phyloP scores from a whole-genome alignment of 2,329 filamentous ascomycete genomes.

The Talaromyces funiculosus region DNA sequence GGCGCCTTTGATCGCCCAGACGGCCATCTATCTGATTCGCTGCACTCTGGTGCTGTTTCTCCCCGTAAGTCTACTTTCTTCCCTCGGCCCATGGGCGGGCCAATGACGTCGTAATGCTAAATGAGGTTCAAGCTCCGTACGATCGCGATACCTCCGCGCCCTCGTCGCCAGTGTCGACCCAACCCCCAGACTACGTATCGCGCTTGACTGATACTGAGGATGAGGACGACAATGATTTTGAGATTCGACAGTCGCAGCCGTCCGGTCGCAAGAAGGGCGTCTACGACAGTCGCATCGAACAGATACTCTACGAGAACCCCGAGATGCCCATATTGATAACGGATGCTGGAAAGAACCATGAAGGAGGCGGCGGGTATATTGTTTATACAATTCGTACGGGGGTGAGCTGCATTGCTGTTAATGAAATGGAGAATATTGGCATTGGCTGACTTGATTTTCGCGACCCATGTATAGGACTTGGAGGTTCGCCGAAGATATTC shows the following conservation, averaged over 20 bases:
- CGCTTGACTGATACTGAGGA: slow-evolving; percentile 52
- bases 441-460: neutral
- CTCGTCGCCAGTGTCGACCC: slow-evolving; percentile 65
- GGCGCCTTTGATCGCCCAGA: slow-evolving; percentile 88
- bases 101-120: slow-evolving; percentile 5
- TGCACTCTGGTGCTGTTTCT: slow-evolving; percentile 51
- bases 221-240: slow-evolving; percentile 52
- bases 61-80: slow-evolving; percentile 46
- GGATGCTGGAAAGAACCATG: slow-evolving; percentile 89
- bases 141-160: slow-evolving; percentile 59
- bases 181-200: slow-evolving; percentile 54
- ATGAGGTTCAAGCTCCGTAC: slow-evolving; percentile 42
- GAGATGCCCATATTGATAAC: slow-evolving; percentile 86
- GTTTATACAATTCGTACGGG: slow-evolving; percentile 96
- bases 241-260: slow-evolving; percentile 43
- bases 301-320: slow-evolving; percentile 93
- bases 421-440: neutral
- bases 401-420: slow-evolving; percentile 47
- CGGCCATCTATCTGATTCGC: slow-evolving; percentile 64
- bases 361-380: slow-evolving; percentile 88
- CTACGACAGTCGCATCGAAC: slow-evolving; percentile 93
- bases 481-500: slow-evolving; percentile 94
- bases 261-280: slow-evolving; percentile 67
- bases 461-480: slow-evolving; percentile 65
- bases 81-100: neutral